phyloP scores from a whole-genome alignment of 1,139 yeast species.

The Nakaseomyces delphensis region DNA sequence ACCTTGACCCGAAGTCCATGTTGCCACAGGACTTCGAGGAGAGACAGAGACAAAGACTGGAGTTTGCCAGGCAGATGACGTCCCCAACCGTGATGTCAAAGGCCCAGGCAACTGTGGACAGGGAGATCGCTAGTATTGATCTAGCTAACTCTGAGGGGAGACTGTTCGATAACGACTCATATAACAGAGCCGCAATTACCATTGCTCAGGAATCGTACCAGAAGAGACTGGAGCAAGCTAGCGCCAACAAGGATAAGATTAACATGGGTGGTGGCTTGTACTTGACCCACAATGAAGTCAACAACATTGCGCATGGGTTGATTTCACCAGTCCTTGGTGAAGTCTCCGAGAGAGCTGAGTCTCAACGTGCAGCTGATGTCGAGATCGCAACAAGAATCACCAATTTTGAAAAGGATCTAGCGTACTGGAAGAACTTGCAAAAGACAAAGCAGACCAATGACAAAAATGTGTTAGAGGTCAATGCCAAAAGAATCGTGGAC shows the following conservation, averaged over 20 bases:
- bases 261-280: constrained; percentile 85
- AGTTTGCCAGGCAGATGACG: constrained; percentile 24
- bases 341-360: constrained; percentile 59
- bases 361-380: constrained; percentile 64
- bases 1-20: constrained; percentile 20
- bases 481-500: constrained; percentile 28
- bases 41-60: constrained; percentile 15
- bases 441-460: constrained; percentile 18
- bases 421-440: constrained; percentile 15
- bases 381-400: constrained; percentile 33
- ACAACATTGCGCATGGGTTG: constrained; percentile 69
- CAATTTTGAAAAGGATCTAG: constrained; percentile 9
- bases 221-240: constrained; percentile 14
- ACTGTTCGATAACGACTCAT: constrained; percentile 33
- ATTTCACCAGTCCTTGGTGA: constrained; percentile 82
- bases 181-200: constrained; percentile 42
- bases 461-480: constrained; percentile 20
- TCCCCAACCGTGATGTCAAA: constrained; percentile 47
- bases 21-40: constrained; percentile 14
- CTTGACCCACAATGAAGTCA: constrained; percentile 68
- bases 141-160: constrained; percentile 33
- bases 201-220: constrained; percentile 51
- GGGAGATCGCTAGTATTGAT: constrained; percentile 39
- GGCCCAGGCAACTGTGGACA: constrained; percentile 53
- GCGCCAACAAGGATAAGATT: constrained; percentile 31